Percentiles rank a stretch among this genome's conserved stretches.
Conservation (phyloP, 2,329 filamentous ascomycete genomes). For the Claviceps maximensis region DNA sequence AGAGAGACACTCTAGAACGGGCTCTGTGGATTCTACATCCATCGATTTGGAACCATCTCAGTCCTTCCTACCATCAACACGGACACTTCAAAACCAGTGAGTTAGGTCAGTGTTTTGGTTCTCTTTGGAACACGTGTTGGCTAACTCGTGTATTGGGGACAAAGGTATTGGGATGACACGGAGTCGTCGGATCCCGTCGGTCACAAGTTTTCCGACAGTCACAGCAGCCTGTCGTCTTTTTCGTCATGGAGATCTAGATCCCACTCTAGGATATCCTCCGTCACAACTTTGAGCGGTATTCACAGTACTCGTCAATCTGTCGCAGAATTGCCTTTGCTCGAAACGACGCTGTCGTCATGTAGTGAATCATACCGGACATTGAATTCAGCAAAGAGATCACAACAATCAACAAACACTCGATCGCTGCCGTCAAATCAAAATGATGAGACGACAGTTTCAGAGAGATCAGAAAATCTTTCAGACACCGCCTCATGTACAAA, state of each 20-base stretch:
- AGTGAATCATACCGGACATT: conserved; percentile 9
- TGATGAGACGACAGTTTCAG: neutral
- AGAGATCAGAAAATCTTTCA: conserved; percentile 10
- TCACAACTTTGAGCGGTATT: conserved; percentile 34
- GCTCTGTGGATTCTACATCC: conserved; percentile 17
- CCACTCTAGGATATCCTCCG: conserved; percentile 41
- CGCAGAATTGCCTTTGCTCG: conserved; percentile 25
- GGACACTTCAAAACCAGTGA: conserved; percentile 2
- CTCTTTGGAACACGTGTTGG: neutral
- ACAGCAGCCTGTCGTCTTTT: conserved; percentile 38
- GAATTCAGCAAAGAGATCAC: conserved; percentile 1
- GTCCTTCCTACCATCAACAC: neutral
- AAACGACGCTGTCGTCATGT: conserved; percentile 21
- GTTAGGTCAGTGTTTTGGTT: neutral
- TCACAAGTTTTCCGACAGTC: conserved; percentile 32
- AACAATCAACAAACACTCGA: neutral
- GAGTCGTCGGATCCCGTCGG: conserved; percentile 6
- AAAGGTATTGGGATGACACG: conserved; percentile 4
- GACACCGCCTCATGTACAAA: conserved; percentile 15
- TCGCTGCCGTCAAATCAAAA: neutral
- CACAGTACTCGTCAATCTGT: conserved; percentile 21
- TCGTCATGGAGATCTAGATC: conserved; percentile 32
- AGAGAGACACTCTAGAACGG: conserved; percentile 16
- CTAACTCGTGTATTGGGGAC: conserved; percentile 1
- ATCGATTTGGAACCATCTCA: conserved; percentile 5